phyloP scores from a whole-genome alignment of 176 grass and related monocot genomes.

The Zoysia japonica region DNA sequence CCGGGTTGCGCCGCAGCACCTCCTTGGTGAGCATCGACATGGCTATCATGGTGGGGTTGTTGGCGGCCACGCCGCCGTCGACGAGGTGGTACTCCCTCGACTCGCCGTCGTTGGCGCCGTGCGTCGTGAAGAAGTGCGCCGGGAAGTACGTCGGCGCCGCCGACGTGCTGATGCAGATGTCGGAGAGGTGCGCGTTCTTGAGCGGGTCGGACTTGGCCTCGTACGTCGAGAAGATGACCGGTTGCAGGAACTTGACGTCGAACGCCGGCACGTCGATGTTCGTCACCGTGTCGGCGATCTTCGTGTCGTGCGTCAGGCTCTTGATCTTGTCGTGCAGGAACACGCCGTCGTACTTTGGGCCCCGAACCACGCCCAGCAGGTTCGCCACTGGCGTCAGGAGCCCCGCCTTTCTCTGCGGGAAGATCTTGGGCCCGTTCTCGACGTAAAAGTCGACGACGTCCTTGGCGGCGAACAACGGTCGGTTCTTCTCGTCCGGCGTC shows the following conservation, averaged over 20 bases:
- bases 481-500: too few relatives aligned
- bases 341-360: conserved; percentile 64
- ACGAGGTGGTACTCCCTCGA: conserved; percentile 50
- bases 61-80: conserved; percentile 66
- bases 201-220: conserved; percentile 37
- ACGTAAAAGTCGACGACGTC: too few relatives aligned
- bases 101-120: background rate
- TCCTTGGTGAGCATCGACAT: conserved; percentile 50
- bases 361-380: background rate
- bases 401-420: background rate
- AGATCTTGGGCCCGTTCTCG: too few relatives aligned
- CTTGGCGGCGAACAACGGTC: too few relatives aligned
- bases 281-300: conserved; percentile 51
- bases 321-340: conserved; percentile 60
- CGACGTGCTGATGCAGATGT: conserved; percentile 79
- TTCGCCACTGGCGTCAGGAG: conserved; percentile 11
- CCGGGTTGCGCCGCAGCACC: conserved; percentile 30
- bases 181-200: conserved; percentile 63
- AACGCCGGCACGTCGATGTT: conserved; percentile 65
- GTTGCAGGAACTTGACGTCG: conserved; percentile 58
- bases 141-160: conserved; percentile 73
- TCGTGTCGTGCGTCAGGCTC: conserved; percentile 22
- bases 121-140: conserved; percentile 47
- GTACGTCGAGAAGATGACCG: conserved; percentile 63
- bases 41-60: conserved; percentile 62